These are phyloP conservation scores for Candida manassasensis DNA, from an alignment of 805 yeast species.

Conservation along the genomic window DNA sequence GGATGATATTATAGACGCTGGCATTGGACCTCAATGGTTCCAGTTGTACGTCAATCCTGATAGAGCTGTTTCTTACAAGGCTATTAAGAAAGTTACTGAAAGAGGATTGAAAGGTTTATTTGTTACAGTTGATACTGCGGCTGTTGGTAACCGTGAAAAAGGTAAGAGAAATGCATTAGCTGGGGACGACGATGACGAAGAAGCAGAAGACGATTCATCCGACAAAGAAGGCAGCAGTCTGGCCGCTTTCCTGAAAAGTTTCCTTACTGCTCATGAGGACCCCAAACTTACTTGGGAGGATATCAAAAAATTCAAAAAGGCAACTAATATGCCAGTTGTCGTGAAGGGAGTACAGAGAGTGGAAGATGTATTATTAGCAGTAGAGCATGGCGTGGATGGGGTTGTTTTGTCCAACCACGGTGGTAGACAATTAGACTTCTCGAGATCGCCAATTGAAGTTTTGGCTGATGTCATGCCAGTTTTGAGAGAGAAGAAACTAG, in stretches of 20 bases:
- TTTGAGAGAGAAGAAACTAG: constrained; percentile 37
- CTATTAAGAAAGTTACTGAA: constrained; percentile 35
- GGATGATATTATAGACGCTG: constrained; percentile 37
- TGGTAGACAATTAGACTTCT: constrained; percentile 64
- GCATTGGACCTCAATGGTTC: constrained; percentile 39
- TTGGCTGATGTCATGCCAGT: constrained; percentile 50
- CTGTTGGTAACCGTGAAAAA: constrained; percentile 50
- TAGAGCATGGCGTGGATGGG: constrained; percentile 56
- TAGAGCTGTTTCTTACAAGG: constrained; percentile 23
- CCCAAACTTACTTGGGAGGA: constrained; percentile 37
- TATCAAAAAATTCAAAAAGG: constrained; percentile 34
- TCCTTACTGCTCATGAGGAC: constrained; percentile 73
- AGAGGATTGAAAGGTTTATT: constrained; percentile 44
- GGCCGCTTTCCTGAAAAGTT: constrained; percentile 2
- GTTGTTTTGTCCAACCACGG: constrained; percentile 74
- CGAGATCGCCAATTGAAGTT: constrained; percentile 58
- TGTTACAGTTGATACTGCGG: constrained; percentile 54
- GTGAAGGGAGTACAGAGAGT: constrained; percentile 64
- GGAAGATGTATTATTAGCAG: constrained; percentile 60
- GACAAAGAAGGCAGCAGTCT: too few species aligned
- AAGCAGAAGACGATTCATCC: constrained; percentile 22
- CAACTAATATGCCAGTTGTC: constrained; percentile 36
- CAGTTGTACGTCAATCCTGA: constrained; percentile 45
- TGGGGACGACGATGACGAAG: constrained; percentile 24
- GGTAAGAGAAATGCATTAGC: constrained; percentile 31